These are phyloP conservation scores for Zostera marina DNA, from an alignment of 116 monocot species.

Conservation along the genomic window DNA sequence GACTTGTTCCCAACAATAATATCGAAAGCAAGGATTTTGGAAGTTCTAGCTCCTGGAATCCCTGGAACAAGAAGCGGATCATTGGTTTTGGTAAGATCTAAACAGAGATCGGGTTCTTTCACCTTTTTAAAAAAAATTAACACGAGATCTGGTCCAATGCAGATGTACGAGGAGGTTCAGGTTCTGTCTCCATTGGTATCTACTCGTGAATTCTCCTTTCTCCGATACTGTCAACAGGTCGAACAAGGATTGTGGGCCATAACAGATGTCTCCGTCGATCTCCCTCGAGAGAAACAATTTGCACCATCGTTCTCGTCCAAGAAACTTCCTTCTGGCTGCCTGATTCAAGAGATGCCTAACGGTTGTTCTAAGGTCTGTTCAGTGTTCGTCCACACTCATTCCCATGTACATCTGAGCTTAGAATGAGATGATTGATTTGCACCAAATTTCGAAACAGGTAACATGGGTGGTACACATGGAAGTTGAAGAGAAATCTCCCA, in stretches of 20 bases:
- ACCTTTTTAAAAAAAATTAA: no score
- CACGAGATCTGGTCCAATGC: constrained; percentile 2
- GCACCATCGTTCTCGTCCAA: constrained; percentile 9
- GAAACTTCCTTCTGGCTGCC: constrained; percentile 65
- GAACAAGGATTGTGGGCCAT: constrained; percentile 68
- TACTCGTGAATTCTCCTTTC: constrained; percentile 58
- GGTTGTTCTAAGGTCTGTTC: constrained; percentile 58
- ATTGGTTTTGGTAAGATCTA: constrained; percentile 29
- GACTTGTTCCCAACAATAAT: constrained; percentile 52
- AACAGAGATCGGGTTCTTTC: background rate
- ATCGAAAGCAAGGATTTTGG: constrained; percentile 36
- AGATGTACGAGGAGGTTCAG: constrained; percentile 88
- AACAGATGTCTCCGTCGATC: constrained; percentile 55
- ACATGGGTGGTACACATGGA: constrained; percentile 91
- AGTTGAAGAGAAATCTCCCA: constrained; percentile 41
- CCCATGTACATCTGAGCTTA: background rate
- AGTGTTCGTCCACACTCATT: background rate
- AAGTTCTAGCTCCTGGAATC: constrained; percentile 37
- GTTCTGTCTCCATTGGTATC: constrained; percentile 65
- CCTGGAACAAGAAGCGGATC: constrained; percentile 29
- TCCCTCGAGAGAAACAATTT: constrained; percentile 32
- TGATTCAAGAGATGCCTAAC: constrained; percentile 66
- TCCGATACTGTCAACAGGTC: constrained; percentile 74
- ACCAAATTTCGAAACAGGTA: constrained; percentile 23
- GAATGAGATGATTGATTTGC: background rate